Evolutionary conservation across 768 basidiomycete genomes (phyloP).

Genomic region (Lactarius sanguifluus): DNA sequence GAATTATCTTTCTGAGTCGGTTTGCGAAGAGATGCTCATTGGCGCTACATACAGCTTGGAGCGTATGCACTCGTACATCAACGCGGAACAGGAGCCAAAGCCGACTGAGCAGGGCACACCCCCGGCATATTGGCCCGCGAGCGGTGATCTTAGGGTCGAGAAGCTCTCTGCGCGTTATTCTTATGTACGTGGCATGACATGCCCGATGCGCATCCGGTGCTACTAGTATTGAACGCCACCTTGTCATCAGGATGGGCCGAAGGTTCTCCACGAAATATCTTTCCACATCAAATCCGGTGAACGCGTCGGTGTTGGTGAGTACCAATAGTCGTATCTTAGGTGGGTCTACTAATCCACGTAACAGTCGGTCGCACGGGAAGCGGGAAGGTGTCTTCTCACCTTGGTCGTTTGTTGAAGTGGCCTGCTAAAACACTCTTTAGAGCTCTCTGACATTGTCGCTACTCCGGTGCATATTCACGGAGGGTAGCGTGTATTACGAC

Average conservation of each 20-base stretch:
- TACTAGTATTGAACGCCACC: no score
- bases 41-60: constrained; percentile 39
- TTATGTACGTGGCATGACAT: constrained; percentile 28
- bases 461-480: constrained; percentile 53
- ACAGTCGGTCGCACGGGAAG: constrained; percentile 61
- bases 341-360: background rate
- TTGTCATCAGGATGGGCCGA: constrained; percentile 46
- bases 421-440: constrained; percentile 29
- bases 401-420: constrained; percentile 17
- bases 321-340: background rate
- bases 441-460: constrained; percentile 53
- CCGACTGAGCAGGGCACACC: no score
- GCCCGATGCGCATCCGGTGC: no score
- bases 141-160: constrained; percentile 38
- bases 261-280: constrained; percentile 53
- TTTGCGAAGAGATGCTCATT: background rate
- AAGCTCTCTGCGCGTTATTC: constrained; percentile 53
- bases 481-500: constrained; percentile 54
- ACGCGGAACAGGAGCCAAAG: constrained; percentile 47
- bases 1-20: background rate
- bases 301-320: constrained; percentile 54
- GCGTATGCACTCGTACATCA: constrained; percentile 53
- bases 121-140: no score
- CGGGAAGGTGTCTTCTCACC: constrained; percentile 41
- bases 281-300: constrained; percentile 56